Evolutionary conservation across 345 rosid species (phyloP).

Genomic region (Acer campestre): DNA sequence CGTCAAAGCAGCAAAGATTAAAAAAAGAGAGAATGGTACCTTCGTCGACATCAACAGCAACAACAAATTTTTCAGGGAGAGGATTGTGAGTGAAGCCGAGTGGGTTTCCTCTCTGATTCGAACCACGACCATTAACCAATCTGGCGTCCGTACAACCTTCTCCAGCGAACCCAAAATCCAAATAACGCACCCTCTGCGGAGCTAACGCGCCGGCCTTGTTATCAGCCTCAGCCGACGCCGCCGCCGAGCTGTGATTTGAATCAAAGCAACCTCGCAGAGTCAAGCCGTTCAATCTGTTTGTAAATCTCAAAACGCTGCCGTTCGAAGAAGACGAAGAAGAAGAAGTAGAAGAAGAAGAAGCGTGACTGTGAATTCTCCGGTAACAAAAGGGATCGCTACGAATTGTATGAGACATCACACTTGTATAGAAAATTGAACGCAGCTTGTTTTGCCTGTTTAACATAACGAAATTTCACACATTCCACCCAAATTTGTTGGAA

Average conservation of each 20-base stretch:
- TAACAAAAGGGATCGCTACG: constrained; percentile 24
- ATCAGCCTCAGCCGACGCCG: constrained; percentile 22
- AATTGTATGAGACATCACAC: constrained; percentile 24
- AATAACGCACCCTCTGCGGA: constrained; percentile 42
- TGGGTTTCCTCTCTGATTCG: constrained; percentile 41
- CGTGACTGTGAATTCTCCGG: constrained; percentile 15
- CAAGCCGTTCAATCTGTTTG: constrained; percentile 25
- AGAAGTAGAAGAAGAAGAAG: constrained; percentile 1
- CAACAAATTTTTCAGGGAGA: constrained; percentile 56
- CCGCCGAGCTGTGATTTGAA: constrained; percentile 17
- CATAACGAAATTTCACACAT: constrained; percentile 53
- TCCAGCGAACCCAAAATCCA: constrained; percentile 45
- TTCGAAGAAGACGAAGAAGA: not conserved
- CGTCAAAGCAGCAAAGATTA: not conserved
- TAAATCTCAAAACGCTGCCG: not conserved
- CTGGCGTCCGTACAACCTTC: constrained; percentile 34
- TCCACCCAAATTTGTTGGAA: constrained; percentile 26
- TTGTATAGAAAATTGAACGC: constrained; percentile 21
- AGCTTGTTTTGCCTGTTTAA: constrained; percentile 39
- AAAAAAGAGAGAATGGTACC: constrained; percentile 42
- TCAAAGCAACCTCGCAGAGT: constrained; percentile 51
- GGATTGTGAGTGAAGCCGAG: constrained; percentile 41
- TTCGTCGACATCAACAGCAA: constrained; percentile 96
- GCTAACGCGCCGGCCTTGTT: constrained; percentile 51
- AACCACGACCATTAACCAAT: constrained; percentile 45